These are phyloP conservation scores for Syzygium oleosum DNA, from an alignment of 345 rosid genomes.

Conservation along the genomic window DNA sequence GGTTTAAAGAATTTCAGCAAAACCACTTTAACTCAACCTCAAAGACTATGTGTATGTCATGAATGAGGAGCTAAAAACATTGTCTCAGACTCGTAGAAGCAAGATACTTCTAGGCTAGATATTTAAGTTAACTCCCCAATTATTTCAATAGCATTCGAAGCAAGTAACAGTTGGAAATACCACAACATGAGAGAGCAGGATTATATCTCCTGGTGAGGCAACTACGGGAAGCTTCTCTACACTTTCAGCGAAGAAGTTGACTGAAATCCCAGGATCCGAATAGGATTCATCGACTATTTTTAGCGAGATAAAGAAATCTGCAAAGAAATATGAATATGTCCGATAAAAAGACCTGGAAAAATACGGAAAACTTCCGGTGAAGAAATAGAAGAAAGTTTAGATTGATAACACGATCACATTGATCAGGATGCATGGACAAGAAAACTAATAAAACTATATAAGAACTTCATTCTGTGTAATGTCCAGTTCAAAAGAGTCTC, in stretches of 20 bases:
- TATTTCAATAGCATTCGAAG: background rate
- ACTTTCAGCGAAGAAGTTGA: constrained; percentile 29
- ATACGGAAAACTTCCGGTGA: background rate
- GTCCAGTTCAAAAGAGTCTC: background rate
- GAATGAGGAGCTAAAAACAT: background rate
- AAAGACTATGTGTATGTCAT: background rate
- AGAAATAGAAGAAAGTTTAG: background rate
- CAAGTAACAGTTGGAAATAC: constrained; percentile 19
- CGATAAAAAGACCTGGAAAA: background rate
- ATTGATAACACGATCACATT: background rate
- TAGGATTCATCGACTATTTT: constrained; percentile 47
- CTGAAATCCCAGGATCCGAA: constrained; percentile 30
- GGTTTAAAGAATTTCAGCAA: background rate
- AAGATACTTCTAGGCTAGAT: background rate
- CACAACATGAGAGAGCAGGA: constrained; percentile 47
- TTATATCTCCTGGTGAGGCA: constrained; percentile 42
- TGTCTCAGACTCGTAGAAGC: background rate
- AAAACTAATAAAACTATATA: background rate
- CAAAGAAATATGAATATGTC: background rate
- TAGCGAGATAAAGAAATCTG: constrained; percentile 49
- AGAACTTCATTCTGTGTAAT: background rate
- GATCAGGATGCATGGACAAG: background rate
- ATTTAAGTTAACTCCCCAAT: background rate
- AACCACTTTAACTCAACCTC: background rate
- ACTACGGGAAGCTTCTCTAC: constrained; percentile 43